A percentile compares a stretch with the other conserved stretches of the same genome.
These are phyloP conservation scores for Apiospora hydei DNA, from an alignment of 2,329 filamentous ascomycete species.

Conservation along the genomic window DNA sequence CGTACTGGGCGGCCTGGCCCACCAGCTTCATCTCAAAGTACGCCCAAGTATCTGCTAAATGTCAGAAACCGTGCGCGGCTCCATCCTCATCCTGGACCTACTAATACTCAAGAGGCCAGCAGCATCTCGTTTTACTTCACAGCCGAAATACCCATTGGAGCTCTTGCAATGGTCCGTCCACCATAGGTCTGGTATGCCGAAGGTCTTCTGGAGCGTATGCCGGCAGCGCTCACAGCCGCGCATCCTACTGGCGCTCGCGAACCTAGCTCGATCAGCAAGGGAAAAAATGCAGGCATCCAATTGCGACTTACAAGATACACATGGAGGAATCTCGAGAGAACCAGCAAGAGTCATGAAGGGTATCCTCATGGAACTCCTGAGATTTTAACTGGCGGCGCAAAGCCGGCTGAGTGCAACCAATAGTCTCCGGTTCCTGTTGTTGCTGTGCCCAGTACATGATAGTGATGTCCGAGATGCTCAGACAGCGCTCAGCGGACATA, in stretches of 20 bases:
- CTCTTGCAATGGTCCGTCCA: slow-evolving; percentile 44
- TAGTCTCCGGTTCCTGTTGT: neutral
- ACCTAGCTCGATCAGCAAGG: neutral
- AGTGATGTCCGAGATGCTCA: neutral
- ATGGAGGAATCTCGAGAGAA: neutral
- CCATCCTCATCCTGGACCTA: slow-evolving; percentile 30
- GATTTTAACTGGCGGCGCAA: neutral
- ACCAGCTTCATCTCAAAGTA: slow-evolving; percentile 44
- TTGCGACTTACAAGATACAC: neutral
- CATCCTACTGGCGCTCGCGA: neutral
- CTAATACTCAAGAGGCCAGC: slow-evolving; percentile 30
- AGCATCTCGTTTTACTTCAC: slow-evolving; percentile 33
- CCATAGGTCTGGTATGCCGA: slow-evolving; percentile 44
- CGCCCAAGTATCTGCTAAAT: slow-evolving; percentile 41
- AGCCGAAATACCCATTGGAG: slow-evolving; percentile 50
- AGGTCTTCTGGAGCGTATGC: slow-evolving; percentile 26
- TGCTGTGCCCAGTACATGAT: neutral
- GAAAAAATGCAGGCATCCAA: neutral
- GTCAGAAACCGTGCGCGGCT: neutral
- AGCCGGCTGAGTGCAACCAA: neutral
- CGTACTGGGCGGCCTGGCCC: slow-evolving; percentile 33
- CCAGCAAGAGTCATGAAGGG: neutral
- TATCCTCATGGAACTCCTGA: neutral
- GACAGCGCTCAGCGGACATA: neutral
- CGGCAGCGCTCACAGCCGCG: neutral